Evolutionary conservation across 2,329 filamentous ascomycete genomes (phyloP).

Genomic region (Lizonia empirigonia): DNA sequence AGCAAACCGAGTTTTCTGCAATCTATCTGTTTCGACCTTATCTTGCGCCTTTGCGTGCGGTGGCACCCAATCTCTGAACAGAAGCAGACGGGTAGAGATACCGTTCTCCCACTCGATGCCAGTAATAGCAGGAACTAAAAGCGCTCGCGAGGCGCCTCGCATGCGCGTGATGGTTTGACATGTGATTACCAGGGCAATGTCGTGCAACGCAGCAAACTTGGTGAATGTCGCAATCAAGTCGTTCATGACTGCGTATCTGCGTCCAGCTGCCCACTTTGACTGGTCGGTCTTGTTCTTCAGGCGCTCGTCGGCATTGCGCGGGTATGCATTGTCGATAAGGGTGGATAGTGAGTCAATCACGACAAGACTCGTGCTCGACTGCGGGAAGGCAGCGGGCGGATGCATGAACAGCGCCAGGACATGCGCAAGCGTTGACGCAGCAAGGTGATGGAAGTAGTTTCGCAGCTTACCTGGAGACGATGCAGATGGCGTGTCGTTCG

Average conservation of each 20-base stretch:
- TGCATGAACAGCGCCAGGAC: conserved; percentile 74
- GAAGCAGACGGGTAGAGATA: conserved; percentile 72
- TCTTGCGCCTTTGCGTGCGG: conserved; percentile 37
- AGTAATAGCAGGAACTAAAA: conserved; percentile 75
- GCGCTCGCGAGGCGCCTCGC: conserved; percentile 67
- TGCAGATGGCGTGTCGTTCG: conserved; percentile 21
- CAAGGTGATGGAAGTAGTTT: conserved; percentile 68
- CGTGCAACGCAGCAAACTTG: conserved; percentile 74
- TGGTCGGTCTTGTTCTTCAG: conserved; percentile 51
- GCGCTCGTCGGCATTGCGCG: conserved; percentile 58
- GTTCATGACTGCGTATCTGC: conserved; percentile 67
- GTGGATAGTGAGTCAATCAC: conserved; percentile 80
- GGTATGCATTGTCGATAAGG: conserved; percentile 77
- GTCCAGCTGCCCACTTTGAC: conserved; percentile 55
- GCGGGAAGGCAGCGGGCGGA: conserved; percentile 68
- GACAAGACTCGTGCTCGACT: conserved; percentile 67
- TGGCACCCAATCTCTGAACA: conserved; percentile 73
- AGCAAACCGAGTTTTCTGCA: conserved; percentile 48
- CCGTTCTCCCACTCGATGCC: conserved; percentile 80
- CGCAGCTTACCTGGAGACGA: conserved; percentile 39
- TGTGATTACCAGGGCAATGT: conserved; percentile 75
- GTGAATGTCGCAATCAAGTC: conserved; percentile 66
- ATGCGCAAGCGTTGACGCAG: conserved; percentile 64
- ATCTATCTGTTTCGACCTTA: conserved; percentile 33
- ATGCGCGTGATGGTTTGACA: conserved; percentile 85